Conservation (phyloP, 2,329 filamentous ascomycete species). For the Penicillium occitanis region DNA sequence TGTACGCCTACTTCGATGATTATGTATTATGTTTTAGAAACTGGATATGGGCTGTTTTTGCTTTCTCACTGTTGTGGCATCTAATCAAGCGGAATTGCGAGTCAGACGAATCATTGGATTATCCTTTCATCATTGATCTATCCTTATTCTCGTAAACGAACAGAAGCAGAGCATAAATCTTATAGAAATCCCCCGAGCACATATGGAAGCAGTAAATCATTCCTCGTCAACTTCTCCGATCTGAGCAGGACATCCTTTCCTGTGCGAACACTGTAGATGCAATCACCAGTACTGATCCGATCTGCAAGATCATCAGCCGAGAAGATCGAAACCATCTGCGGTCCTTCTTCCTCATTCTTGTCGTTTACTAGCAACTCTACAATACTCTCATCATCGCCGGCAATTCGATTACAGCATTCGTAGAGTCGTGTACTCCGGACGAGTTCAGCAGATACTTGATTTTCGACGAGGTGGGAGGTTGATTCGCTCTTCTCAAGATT, state of each 20-base stretch:
- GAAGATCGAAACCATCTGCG: background rate
- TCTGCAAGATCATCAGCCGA: background rate
- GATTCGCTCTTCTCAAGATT: background rate
- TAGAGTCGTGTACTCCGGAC: background rate
- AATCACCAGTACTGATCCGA: background rate
- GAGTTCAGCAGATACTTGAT: background rate
- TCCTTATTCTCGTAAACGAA: background rate
- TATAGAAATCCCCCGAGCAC: background rate
- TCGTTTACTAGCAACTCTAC: background rate
- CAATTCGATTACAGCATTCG: background rate
- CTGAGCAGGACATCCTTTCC: background rate
- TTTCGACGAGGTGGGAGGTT: background rate
- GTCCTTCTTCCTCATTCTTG: background rate
- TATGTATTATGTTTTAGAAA: constrained; percentile 13
- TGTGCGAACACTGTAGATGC: background rate
- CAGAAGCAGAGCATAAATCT: background rate
- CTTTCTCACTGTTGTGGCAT: background rate
- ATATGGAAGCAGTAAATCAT: background rate
- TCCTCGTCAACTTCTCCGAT: background rate
- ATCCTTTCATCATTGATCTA: background rate
- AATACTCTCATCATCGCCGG: background rate
- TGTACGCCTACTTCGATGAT: constrained; percentile 13
- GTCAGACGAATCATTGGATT: background rate
- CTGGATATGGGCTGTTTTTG: constrained; percentile 5
- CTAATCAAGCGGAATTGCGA: background rate